Conservation (phyloP, 1,284 basidiomycete species). For the Ceratobasidium sp. region DNA sequence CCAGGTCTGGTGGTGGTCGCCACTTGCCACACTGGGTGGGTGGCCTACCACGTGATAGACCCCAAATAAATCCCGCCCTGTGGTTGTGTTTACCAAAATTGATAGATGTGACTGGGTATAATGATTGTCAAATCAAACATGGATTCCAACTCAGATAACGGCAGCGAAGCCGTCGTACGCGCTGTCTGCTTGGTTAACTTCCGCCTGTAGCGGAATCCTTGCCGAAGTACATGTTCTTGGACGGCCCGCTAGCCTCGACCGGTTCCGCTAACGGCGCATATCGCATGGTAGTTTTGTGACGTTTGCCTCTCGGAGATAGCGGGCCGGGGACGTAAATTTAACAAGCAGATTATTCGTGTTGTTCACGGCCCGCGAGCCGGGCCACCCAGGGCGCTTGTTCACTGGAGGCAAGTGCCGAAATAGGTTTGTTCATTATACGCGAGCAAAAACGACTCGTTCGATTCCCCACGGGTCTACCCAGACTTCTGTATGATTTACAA, state of each 20-base stretch:
- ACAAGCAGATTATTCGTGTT: not conserved
- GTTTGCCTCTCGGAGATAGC: not conserved
- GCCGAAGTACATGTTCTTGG: not conserved
- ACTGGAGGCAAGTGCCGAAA: not conserved
- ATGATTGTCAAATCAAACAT: too few relatives aligned
- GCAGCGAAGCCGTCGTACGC: not conserved
- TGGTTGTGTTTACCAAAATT: not conserved
- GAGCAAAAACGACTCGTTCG: slow-evolving; percentile 29
- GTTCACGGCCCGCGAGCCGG: slow-evolving; percentile 20
- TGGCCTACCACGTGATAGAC: slow-evolving; percentile 3
- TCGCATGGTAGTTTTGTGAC: not conserved
- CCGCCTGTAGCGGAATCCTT: not conserved
- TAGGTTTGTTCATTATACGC: not conserved
- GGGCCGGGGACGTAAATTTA: not conserved
- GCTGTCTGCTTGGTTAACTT: not conserved
- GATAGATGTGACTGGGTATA: not conserved
- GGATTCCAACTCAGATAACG: not conserved
- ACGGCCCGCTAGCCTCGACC: not conserved
- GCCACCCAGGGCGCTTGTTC: not conserved
- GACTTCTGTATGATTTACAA: slow-evolving; percentile 5
- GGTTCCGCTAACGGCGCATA: not conserved
- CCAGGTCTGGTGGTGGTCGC: not conserved
- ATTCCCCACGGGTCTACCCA: slow-evolving; percentile 34
- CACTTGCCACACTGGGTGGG: slow-evolving; percentile 14
- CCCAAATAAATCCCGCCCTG: slow-evolving; percentile 31